Base-by-base conservation (phyloP, 2,329 filamentous ascomycete species). In the Aspergillus sp. region DNA sequence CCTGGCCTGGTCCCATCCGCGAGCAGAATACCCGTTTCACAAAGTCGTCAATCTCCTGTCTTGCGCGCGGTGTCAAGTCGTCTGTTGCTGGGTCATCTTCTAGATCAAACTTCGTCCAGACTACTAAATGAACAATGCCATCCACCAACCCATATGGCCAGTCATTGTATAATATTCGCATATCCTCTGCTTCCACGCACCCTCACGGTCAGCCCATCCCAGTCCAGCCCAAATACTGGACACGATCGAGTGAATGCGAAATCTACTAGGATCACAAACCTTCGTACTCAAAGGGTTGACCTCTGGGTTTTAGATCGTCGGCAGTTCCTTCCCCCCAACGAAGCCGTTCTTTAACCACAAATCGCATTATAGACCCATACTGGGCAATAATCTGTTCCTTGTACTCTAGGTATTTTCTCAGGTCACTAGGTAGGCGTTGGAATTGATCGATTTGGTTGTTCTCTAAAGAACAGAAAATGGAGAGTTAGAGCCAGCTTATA, bases 91-190 rank as follows among this genome's bases (percentile, higher is more conserved):
- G 73, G 66, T 95, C 87, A 57, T 92, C 89, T 53, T 86, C 82
- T 23, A 97, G 79, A 48, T 84, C 81, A 68, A 96, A 96, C 74
- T 96, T 96, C 48, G 90, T 95, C 93, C 93, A 98, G 12, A 96
- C 86, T 5, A 96, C 90, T 3, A 97, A 79, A 71, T 97, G 93
- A 15, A 90, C 84, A 62, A 96, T 93, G 52, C 84, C 81, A 47
- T 79, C 70, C 66, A 95, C 91, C 53, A 97, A 81, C 0, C 91
- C 92, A 69, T 97, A 98, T 0, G 93, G 93, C 90, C 92, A 97
- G 80, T 98, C 93, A 70, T 98, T 98, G 76, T 84, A 85, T 41
- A 96, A 74, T 48, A 96, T 87, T 73, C 87, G 91, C 66, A 88
- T 77, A 68, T 95, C 89, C 47, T 77, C 81, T 81, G 60, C 14